phyloP scores from a whole-genome alignment of 495 filamentous ascomycete genomes.

The Penicillium verhagenii region DNA sequence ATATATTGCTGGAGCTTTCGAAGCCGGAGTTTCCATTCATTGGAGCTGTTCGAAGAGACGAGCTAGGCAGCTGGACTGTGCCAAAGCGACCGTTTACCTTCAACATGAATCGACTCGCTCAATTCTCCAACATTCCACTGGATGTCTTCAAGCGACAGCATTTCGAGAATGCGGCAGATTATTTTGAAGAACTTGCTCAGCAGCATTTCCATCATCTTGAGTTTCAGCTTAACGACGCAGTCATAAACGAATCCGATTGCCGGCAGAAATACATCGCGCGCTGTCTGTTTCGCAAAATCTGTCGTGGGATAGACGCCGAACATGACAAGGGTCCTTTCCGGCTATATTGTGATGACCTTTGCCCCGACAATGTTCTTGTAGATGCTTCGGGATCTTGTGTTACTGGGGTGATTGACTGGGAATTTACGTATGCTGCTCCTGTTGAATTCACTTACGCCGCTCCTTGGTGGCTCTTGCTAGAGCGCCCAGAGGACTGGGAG shows the following conservation, averaged over 20 bases:
- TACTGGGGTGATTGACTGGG: no score
- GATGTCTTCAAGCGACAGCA: conserved; percentile 12
- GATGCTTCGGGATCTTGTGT: conserved; percentile 16
- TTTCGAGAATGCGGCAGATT: conserved; percentile 36
- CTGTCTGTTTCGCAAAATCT: conserved; percentile 34
- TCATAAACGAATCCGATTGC: conserved; percentile 36
- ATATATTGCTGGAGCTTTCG: conserved; percentile 40
- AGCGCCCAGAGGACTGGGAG: conserved; percentile 21
- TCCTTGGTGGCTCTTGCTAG: conserved; percentile 27
- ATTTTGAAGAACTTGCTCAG: conserved; percentile 41
- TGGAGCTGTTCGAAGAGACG: conserved; percentile 29
- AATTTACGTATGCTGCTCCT: no score
- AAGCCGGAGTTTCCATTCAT: conserved; percentile 34
- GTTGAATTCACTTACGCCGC: conserved; percentile 21
- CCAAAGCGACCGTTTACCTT: conserved; percentile 28
- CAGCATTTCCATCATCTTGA: conserved; percentile 46
- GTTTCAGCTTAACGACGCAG: conserved; percentile 43
- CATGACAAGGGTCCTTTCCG: conserved; percentile 27
- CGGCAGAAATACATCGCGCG: conserved; percentile 47
- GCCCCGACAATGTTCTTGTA: conserved; percentile 33
- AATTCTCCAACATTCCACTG: conserved; percentile 22
- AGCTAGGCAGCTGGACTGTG: conserved; percentile 16
- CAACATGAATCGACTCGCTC: conserved; percentile 31
- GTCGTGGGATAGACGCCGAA: no score
- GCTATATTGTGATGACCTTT: conserved; percentile 36